Conservation (phyloP, 2,329 filamentous ascomycete genomes). For the Knufia fluminis region DNA sequence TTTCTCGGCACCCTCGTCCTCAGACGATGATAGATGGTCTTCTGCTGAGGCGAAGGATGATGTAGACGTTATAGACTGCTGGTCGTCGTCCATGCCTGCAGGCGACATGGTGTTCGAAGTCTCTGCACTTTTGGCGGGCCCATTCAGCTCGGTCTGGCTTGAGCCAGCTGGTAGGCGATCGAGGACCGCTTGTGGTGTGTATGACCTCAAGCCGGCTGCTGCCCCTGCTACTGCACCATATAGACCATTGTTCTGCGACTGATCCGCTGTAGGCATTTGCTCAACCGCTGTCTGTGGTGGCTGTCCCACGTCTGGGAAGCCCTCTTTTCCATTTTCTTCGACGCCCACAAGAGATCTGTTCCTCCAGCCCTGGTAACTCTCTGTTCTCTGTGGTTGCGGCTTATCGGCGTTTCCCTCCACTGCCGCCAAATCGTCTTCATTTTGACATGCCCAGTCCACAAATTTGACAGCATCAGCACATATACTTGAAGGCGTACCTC, state of each 20-base stretch:
- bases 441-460: constrained; percentile 61
- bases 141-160: no score
- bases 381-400: constrained; percentile 1
- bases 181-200: constrained; percentile 43
- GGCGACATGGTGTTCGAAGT: neutral
- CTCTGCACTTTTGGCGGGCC: neutral
- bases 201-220: constrained; percentile 39
- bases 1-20: neutral
- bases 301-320: neutral
- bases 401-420: neutral
- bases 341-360: constrained; percentile 3
- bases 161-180: constrained; percentile 35
- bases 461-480: constrained; percentile 72
- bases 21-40: constrained; percentile 19
- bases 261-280: neutral
- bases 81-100: constrained; percentile 13
- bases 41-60: constrained; percentile 27
- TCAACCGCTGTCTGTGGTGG: neutral
- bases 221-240: constrained; percentile 19
- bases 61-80: constrained; percentile 20
- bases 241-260: constrained; percentile 1
- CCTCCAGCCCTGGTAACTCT: constrained; percentile 4
- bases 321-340: neutral
- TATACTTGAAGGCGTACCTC: constrained; percentile 74
- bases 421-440: constrained; percentile 27